These are phyloP conservation scores for Penstemon eatonii DNA, from an alignment of 257 asterid species.

Conservation along the genomic window DNA sequence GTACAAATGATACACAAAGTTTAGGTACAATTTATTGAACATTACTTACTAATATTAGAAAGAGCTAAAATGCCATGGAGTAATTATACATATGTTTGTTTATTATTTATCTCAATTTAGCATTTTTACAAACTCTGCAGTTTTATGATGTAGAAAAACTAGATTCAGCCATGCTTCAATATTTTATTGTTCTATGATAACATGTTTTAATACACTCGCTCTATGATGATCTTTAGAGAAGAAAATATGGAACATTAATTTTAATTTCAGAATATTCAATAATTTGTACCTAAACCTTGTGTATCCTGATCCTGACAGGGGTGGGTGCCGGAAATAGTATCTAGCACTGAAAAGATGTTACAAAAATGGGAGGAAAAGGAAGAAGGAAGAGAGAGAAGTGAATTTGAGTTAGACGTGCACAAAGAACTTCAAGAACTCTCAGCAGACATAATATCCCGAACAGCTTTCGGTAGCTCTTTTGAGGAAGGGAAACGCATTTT, in stretches of 20 bases:
- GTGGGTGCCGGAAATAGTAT: conserved; percentile 66
- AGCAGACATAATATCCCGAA: conserved; percentile 58
- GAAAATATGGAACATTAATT: neutral
- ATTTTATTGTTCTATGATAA: no score
- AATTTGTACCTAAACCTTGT: neutral
- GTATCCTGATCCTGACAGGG: conserved; percentile 33
- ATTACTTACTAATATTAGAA: no score
- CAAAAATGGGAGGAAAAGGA: conserved; percentile 55
- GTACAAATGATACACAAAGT: no score
- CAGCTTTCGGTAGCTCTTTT: conserved; percentile 61
- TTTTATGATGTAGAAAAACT: no score
- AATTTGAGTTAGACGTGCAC: conserved; percentile 56
- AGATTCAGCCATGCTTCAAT: neutral
- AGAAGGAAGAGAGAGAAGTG: conserved; percentile 37
- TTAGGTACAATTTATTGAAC: no score
- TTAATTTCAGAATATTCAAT: neutral
- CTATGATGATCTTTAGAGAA: neutral
- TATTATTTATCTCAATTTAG: no score
- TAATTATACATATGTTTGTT: no score
- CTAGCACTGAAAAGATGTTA: conserved; percentile 41
- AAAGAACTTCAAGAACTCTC: conserved; percentile 55
- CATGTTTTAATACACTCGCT: no score
- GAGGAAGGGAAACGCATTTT: conserved; percentile 57
- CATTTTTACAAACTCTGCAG: no score
- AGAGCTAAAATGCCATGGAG: no score